Conservation (phyloP, 78 protist species). For the Speleostelium caveatum region DNA sequence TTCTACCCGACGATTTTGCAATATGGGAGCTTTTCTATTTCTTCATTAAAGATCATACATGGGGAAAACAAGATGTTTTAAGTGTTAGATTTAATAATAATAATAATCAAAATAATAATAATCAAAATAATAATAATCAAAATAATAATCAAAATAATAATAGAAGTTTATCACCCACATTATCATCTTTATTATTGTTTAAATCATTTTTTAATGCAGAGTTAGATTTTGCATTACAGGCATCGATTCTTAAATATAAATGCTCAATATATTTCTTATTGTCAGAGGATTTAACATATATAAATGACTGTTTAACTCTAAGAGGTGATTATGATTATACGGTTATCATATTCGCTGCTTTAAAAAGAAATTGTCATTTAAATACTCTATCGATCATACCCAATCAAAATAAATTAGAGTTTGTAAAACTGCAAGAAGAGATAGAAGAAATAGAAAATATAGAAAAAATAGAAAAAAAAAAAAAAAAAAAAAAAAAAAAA, state of each 20-base stretch:
- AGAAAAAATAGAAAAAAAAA: too few relatives aligned
- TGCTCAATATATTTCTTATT: not conserved
- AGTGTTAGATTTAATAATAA: not conserved
- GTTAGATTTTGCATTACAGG: not conserved
- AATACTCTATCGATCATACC: too few relatives aligned
- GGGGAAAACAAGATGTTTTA: not conserved
- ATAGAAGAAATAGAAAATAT: too few relatives aligned
- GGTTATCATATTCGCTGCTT: too few relatives aligned
- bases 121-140: too few relatives aligned
- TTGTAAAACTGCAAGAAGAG: too few relatives aligned
- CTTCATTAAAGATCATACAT: conserved; percentile 13
- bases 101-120: too few relatives aligned
- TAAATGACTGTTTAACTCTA: not conserved
- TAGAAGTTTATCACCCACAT: not conserved
- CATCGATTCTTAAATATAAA: not conserved
- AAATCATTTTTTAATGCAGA: not conserved
- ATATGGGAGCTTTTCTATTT: conserved; percentile 13
- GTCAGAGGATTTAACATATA: not conserved
- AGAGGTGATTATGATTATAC: too few relatives aligned
- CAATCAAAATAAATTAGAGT: too few relatives aligned
- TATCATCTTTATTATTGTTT: not conserved
- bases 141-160: too few relatives aligned
- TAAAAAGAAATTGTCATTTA: too few relatives aligned
- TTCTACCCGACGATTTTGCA: not conserved
- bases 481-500: too few relatives aligned